phyloP scores from a whole-genome alignment of 257 asterid species.

The Solanum lignicaule region DNA sequence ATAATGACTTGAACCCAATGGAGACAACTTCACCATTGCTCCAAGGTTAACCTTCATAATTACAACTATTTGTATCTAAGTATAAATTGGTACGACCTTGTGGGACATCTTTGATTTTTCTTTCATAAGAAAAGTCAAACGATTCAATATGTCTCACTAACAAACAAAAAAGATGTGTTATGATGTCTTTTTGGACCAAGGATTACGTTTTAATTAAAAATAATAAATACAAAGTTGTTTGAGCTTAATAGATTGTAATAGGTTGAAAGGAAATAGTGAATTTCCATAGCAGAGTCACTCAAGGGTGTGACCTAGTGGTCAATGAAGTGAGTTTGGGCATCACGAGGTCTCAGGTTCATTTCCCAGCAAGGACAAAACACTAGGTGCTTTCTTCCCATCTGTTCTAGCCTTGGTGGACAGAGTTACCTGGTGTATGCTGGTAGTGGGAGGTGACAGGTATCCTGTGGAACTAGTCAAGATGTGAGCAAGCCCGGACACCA shows the following conservation, averaged over 20 bases:
- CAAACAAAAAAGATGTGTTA: not conserved
- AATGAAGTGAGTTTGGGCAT: too few relatives aligned
- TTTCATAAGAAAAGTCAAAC: not conserved
- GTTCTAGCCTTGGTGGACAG: too few relatives aligned
- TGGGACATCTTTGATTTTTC: not conserved
- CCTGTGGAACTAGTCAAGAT: too few relatives aligned
- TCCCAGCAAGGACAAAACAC: too few relatives aligned
- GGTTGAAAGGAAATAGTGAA: not conserved
- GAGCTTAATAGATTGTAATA: not conserved
- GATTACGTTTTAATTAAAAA: not conserved
- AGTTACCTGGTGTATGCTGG: too few relatives aligned
- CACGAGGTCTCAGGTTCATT: too few relatives aligned
- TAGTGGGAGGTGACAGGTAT: too few relatives aligned
- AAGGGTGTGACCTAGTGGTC: too few relatives aligned
- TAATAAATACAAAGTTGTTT: not conserved
- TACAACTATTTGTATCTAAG: not conserved
- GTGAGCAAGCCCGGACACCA: too few relatives aligned
- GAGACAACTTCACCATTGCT: not conserved
- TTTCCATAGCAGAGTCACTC: not conserved
- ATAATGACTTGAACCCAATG: not conserved
- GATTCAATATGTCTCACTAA: not conserved
- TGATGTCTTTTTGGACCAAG: not conserved
- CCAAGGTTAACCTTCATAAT: not conserved
- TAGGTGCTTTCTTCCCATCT: too few relatives aligned
- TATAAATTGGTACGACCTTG: not conserved